These are phyloP conservation scores for Danielozyma ontarioensis DNA, from an alignment of 805 yeast species.

Conservation along the genomic window DNA sequence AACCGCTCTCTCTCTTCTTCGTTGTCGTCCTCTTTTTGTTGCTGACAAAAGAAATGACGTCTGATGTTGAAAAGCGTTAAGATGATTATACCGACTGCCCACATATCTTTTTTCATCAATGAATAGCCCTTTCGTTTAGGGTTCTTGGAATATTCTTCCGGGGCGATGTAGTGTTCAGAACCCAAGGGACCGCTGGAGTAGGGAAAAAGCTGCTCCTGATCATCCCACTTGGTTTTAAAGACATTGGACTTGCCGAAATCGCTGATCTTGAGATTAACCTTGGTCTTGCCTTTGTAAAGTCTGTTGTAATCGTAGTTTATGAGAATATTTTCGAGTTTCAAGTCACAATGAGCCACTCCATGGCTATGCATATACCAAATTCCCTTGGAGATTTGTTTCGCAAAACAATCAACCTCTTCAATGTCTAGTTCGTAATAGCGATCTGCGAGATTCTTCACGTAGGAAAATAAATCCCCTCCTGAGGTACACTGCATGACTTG, in stretches of 20 bases:
- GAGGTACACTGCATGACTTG: constrained; percentile 36
- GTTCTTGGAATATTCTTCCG: constrained; percentile 61
- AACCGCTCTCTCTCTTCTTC: constrained; percentile 11
- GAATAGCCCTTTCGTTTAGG: constrained; percentile 47
- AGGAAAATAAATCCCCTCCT: constrained; percentile 33
- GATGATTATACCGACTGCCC: constrained; percentile 72
- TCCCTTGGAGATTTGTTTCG: constrained; percentile 82
- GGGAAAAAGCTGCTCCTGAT: constrained; percentile 37
- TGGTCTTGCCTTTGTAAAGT: constrained; percentile 3
- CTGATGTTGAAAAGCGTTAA: constrained; percentile 27
- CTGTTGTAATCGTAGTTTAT: constrained; percentile 22
- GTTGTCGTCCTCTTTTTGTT: constrained; percentile 29
- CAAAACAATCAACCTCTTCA: constrained; percentile 79
- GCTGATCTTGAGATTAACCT: constrained; percentile 29
- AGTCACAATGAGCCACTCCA: constrained; percentile 92
- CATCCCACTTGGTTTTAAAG: constrained; percentile 86
- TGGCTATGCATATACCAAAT: constrained; percentile 80
- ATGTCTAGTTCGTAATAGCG: constrained; percentile 1
- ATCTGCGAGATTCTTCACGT: constrained; percentile 10
- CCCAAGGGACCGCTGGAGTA: constrained; percentile 72
- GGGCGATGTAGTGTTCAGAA: constrained; percentile 87
- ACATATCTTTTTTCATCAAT: constrained; percentile 76
- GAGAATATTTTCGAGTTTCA: constrained; percentile 83
- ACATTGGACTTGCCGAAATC: constrained; percentile 94
- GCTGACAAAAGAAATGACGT: constrained; percentile 23